Base-by-base conservation (phyloP, 202 grass and related monocot species). In the Bolboschoenoplectus hybrid region DNA sequence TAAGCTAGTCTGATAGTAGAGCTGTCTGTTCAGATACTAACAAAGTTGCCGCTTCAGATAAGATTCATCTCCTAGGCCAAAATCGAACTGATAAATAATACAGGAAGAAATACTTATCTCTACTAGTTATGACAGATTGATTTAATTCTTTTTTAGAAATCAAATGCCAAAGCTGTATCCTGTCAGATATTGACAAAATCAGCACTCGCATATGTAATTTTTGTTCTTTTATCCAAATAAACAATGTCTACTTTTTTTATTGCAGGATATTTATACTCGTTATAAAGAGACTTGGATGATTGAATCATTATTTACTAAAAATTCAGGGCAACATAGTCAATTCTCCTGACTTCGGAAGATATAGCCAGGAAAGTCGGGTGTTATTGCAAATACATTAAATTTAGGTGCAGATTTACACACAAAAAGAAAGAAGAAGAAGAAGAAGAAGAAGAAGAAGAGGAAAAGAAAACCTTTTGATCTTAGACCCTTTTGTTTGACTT, bases 121-220 rank as follows among this genome's bases (percentile, higher is more conserved):
- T 19, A 71, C 38, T 71, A 71, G 16, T 19, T 71, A 45, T 71
- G 45, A 63, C 7, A 63, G 16, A 45, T 77, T 17, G 72, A 9
- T 14, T 77, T 74, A 74, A 26, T 50, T 50, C 8, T n/a, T n/a
- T 47, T 49, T 3, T 12, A 74, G n/a, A 74, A 55, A 53, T 76
- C 0, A 55, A 34, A 76, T 76, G 47, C 49, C 47, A 74, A 74
- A 34, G 45, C 45, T 51, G 10, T 74, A 53, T 52, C 72, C 72
- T n/a, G 38, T 40, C 67, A 69, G 14, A 70, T 70, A 45, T 46
- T 71, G 39, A 71, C 13, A 71, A 45, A 13, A 9, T n/a, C 14
- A 69, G 13, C 6, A 11, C 39, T 70, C 45, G 40, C 39, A 40
- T 5, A 40, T 14, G 12, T 41, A 14, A 39, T 71, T 71, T n/a